Evolutionary conservation across 75 land plant genomes (phyloP).

Genomic region (Adiantum capillusveneris): DNA sequence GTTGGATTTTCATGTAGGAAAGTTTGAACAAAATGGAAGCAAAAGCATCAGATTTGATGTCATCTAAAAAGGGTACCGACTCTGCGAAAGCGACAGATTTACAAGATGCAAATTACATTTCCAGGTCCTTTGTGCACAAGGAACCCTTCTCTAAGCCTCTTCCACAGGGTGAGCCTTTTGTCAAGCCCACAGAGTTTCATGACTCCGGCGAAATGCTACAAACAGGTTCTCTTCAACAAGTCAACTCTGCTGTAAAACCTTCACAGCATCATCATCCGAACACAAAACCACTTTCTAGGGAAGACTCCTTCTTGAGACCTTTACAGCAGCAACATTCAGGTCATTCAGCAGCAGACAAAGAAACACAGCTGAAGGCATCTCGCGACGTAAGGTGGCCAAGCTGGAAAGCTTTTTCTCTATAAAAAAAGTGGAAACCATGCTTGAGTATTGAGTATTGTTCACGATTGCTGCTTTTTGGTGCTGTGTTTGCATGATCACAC

Average conservation of each 20-base stretch:
- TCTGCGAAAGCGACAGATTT: no score
- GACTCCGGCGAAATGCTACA: no score
- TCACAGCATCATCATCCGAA: neutral
- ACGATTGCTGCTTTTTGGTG: no score
- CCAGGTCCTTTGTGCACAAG: no score
- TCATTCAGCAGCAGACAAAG: conserved; percentile 15
- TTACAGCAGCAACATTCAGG: neutral
- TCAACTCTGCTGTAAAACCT: neutral
- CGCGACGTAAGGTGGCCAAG: conserved; percentile 73
- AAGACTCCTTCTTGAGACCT: no score
- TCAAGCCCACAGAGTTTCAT: neutral
- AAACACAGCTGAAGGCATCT: conserved; percentile 88
- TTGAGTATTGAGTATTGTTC: no score
- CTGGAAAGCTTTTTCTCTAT: no score
- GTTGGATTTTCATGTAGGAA: conserved; percentile 48
- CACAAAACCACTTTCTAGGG: neutral
- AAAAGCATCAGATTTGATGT: conserved; percentile 58
- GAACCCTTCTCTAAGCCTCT: neutral
- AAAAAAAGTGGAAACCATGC: no score
- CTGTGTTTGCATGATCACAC: no score
- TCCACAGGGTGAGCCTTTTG: neutral
- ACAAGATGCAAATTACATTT: no score
- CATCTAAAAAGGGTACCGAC: conserved; percentile 1
- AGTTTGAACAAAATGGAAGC: conserved; percentile 53
- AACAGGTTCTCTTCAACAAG: neutral